These are phyloP conservation scores for Colletotrichum brevisporum DNA, from an alignment of 2,329 filamentous ascomycete species.

Conservation along the genomic window DNA sequence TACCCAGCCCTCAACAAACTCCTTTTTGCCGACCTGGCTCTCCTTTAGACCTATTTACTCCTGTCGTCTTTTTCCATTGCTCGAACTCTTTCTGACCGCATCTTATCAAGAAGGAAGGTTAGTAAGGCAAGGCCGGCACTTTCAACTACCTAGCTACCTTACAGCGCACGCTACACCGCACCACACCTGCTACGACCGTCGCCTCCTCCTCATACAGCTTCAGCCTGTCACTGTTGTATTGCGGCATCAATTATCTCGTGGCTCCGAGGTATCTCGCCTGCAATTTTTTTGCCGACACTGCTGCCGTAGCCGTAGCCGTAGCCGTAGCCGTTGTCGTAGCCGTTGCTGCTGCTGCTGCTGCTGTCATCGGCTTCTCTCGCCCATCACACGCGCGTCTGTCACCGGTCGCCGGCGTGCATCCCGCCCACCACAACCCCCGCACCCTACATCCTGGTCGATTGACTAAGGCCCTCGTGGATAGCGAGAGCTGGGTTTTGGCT, in stretches of 20 bases:
- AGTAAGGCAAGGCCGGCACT: too few species aligned
- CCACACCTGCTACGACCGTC: constrained; percentile 7
- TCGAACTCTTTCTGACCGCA: too few species aligned
- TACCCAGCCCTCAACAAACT: constrained; percentile 6
- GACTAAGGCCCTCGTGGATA: constrained; percentile 33
- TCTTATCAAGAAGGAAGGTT: too few species aligned
- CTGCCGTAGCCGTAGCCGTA: constrained; percentile 4
- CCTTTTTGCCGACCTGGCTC: background rate
- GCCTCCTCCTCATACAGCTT: background rate
- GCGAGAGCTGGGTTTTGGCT: constrained; percentile 33
- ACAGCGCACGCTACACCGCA: constrained; percentile 3
- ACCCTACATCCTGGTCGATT: constrained; percentile 27
- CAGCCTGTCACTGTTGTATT: background rate
- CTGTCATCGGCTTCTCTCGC: background rate
- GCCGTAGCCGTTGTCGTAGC: background rate
- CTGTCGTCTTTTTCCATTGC: background rate
- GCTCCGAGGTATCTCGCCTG: background rate
- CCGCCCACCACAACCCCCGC: constrained; percentile 5
- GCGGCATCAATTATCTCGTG: background rate
- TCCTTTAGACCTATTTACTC: background rate
- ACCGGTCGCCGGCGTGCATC: constrained; percentile 1
- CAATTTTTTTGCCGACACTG: background rate
- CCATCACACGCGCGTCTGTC: background rate
- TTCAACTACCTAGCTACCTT: background rate
- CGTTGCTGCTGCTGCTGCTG: background rate